A percentile compares a stretch with the other conserved stretches of the same genome.
phyloP scores from a whole-genome alignment of 192 early-diverging fungal species.

The Coemansia sp. region DNA sequence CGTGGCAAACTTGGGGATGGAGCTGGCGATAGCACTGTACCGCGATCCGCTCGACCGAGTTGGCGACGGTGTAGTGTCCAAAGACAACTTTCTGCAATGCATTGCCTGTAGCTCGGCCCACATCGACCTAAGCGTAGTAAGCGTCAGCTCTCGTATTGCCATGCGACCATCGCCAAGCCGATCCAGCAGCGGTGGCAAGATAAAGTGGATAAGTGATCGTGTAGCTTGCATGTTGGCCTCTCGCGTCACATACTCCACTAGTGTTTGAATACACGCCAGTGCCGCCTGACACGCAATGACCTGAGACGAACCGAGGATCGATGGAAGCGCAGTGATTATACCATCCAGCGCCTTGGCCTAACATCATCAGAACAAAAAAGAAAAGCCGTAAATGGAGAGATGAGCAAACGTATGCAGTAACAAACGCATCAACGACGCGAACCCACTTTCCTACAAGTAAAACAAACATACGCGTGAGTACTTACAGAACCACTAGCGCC shows the following conservation, averaged over 20 bases:
- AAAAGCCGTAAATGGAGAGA: not conserved
- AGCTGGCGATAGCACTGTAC: constrained; percentile 19
- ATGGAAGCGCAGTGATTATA: constrained; percentile 33
- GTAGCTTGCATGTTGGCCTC: constrained; percentile 16
- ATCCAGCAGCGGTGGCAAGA: constrained; percentile 43
- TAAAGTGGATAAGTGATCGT: constrained; percentile 41
- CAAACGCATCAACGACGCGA: not conserved
- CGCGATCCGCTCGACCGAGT: constrained; percentile 12
- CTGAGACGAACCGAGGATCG: constrained; percentile 45
- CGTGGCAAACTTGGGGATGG: constrained; percentile 25
- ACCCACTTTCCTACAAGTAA: not conserved
- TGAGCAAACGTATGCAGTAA: not conserved
- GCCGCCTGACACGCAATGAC: constrained; percentile 52
- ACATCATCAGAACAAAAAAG: not conserved
- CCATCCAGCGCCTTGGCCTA: constrained; percentile 49
- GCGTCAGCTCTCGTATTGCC: constrained; percentile 43
- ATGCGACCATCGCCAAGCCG: constrained; percentile 50
- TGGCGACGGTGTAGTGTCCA: constrained; percentile 15
- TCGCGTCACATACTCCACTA: constrained; percentile 23
- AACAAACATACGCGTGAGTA: not conserved
- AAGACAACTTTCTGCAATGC: constrained; percentile 19
- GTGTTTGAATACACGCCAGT: constrained; percentile 34
- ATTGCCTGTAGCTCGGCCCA: constrained; percentile 29
- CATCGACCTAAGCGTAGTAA: constrained; percentile 38
- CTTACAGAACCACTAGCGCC: constrained; percentile 38